These are phyloP conservation scores for Chalaropsis thielavioides DNA, from an alignment of 2,329 filamentous ascomycete genomes.

Conservation along the genomic window DNA sequence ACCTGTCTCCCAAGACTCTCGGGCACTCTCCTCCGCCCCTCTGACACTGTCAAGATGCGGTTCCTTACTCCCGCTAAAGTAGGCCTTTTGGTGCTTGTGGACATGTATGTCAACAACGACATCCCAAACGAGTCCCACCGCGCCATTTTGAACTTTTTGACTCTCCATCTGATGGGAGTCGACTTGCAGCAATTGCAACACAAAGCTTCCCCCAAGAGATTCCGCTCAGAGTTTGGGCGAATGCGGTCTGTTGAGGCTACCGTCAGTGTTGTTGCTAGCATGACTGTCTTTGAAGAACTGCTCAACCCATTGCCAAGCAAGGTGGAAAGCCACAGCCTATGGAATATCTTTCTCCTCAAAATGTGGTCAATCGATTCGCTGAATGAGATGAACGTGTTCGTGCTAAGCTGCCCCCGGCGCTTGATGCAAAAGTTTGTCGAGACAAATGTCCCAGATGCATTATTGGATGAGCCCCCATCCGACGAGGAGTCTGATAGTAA, in stretches of 20 bases:
- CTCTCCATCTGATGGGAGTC: constrained; percentile 49
- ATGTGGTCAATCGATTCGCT: constrained; percentile 76
- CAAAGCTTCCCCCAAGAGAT: constrained; percentile 4
- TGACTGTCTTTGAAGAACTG: constrained; percentile 46
- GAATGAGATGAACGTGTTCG: constrained; percentile 65
- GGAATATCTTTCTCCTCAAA: constrained; percentile 68
- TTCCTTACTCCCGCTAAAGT: constrained; percentile 85
- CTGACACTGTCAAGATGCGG: constrained; percentile 45
- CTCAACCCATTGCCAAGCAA: constrained; percentile 36
- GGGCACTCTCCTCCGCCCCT: background rate
- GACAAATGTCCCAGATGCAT: background rate
- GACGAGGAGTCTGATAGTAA: background rate
- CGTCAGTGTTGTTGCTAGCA: constrained; percentile 38
- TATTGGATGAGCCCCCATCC: background rate
- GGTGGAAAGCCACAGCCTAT: constrained; percentile 64
- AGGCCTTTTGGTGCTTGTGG: constrained; percentile 62
- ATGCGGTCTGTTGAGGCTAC: constrained; percentile 36
- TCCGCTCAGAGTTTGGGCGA: constrained; percentile 19
- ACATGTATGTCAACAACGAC: constrained; percentile 61
- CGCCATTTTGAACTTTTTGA: constrained; percentile 63
- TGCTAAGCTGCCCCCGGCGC: constrained; percentile 30
- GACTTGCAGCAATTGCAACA: constrained; percentile 21
- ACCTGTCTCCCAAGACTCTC: background rate
- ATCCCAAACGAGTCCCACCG: constrained; percentile 58
- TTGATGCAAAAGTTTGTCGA: constrained; percentile 10